Conservation (phyloP, 2,329 filamentous ascomycete genomes). For the Fulvia fulva region DNA sequence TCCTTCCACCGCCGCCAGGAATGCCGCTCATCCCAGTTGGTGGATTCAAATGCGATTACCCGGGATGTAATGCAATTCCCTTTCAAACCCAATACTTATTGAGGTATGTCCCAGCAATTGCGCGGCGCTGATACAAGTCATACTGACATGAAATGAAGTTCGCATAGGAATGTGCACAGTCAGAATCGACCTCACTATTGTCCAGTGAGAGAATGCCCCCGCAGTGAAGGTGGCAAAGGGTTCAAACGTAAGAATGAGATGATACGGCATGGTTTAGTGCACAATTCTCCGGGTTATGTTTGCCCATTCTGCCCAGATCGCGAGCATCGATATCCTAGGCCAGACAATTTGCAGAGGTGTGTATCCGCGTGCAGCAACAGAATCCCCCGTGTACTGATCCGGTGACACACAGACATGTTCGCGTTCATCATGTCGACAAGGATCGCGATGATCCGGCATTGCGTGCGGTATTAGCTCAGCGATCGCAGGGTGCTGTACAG, state of each 20-base stretch:
- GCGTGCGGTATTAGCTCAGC: slow-evolving; percentile 78
- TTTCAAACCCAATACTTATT: slow-evolving; percentile 76
- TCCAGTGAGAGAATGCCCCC: slow-evolving; percentile 54
- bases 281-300: slow-evolving; percentile 89
- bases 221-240: slow-evolving; percentile 59
- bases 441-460: slow-evolving; percentile 80
- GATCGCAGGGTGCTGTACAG: slow-evolving; percentile 71
- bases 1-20: slow-evolving; percentile 33
- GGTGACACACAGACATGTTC: slow-evolving; percentile 68
- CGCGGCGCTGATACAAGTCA: not conserved
- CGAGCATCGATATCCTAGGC: slow-evolving; percentile 90
- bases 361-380: slow-evolving; percentile 23
- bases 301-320: slow-evolving; percentile 94
- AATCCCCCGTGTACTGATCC: not conserved
- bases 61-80: slow-evolving; percentile 65
- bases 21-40: slow-evolving; percentile 36
- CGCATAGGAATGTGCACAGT: slow-evolving; percentile 68
- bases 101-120: slow-evolving; percentile 48
- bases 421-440: slow-evolving; percentile 86
- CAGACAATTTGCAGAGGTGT: slow-evolving; percentile 92
- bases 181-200: slow-evolving; percentile 62
- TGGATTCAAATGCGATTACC: slow-evolving; percentile 56
- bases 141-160: slow-evolving; percentile 41
- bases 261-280: slow-evolving; percentile 79
- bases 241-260: slow-evolving; percentile 69